Evolutionary conservation across 2,329 filamentous ascomycete genomes (phyloP).

Genomic region (Fusarium lateritium): DNA sequence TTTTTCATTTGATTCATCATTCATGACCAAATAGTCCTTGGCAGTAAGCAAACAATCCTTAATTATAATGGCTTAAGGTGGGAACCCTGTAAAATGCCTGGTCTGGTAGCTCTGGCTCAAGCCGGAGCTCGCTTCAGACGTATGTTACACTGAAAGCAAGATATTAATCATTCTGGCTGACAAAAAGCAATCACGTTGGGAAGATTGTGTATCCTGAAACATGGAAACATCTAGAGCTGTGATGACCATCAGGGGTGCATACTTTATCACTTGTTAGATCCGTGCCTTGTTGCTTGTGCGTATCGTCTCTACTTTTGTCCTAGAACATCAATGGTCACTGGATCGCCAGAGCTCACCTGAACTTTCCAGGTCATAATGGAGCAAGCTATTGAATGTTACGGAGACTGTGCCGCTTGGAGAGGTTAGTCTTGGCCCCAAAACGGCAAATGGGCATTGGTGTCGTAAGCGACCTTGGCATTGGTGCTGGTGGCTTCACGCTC

Average conservation of each 20-base stretch:
- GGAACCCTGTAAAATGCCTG: constrained; percentile 2
- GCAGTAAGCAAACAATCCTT: background rate
- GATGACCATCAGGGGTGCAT: constrained; percentile 4
- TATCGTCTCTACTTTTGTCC: constrained; percentile 1
- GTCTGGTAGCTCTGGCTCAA: background rate
- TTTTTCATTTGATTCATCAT: background rate
- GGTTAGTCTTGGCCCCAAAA: constrained; percentile 14
- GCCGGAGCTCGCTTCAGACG: background rate
- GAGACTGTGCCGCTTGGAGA: constrained; percentile 10
- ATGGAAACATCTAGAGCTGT: constrained; percentile 5
- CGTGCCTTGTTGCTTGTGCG: background rate
- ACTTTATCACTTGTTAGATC: background rate
- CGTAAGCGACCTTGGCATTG: constrained; percentile 42
- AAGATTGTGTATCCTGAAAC: constrained; percentile 28
- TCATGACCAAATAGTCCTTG: background rate
- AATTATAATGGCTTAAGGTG: constrained; percentile 8
- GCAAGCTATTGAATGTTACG: constrained; percentile 10
- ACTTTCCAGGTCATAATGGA: constrained; percentile 2
- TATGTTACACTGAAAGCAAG: constrained; percentile 10
- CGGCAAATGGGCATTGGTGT: constrained; percentile 32
- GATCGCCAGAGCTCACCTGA: background rate
- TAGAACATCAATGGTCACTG: background rate
- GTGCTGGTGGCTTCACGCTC: constrained; percentile 17
- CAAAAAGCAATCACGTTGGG: constrained; percentile 17
- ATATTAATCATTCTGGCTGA: constrained; percentile 4